Evolutionary conservation across 148 eudicot genomes (phyloP).

Genomic region (Rhododendron williamsianum): DNA sequence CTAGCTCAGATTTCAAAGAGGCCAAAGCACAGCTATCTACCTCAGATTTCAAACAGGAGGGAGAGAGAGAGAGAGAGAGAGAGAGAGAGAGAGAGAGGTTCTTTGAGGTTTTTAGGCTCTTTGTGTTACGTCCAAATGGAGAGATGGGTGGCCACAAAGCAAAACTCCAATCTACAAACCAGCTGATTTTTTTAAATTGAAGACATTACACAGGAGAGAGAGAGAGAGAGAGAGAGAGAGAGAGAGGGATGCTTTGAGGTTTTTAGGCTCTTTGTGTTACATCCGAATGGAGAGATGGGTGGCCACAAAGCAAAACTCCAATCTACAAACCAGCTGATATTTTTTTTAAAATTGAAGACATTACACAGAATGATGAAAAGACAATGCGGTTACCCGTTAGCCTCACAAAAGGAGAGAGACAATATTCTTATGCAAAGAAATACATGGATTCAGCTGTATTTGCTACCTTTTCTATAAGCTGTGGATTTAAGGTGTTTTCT

Average conservation of each 20-base stretch:
- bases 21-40: neutral
- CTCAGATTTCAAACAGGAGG: neutral
- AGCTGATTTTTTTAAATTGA: neutral
- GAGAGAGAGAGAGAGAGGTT: neutral
- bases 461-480: constrained; percentile 76
- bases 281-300: neutral
- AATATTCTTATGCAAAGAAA: neutral
- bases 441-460: neutral
- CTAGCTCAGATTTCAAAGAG: neutral
- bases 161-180: neutral
- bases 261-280: neutral
- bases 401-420: neutral
- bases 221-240: no score
- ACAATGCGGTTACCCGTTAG: neutral
- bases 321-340: neutral
- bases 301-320: neutral
- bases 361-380: neutral
- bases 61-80: no score
- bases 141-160: neutral
- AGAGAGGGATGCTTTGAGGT: no score
- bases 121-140: neutral
- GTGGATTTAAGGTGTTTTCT: constrained; percentile 77
- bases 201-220: neutral
- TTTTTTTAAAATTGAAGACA: neutral
- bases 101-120: neutral